These are phyloP conservation scores for Penicillium desertorum DNA, from an alignment of 495 filamentous ascomycete genomes.

Conservation along the genomic window DNA sequence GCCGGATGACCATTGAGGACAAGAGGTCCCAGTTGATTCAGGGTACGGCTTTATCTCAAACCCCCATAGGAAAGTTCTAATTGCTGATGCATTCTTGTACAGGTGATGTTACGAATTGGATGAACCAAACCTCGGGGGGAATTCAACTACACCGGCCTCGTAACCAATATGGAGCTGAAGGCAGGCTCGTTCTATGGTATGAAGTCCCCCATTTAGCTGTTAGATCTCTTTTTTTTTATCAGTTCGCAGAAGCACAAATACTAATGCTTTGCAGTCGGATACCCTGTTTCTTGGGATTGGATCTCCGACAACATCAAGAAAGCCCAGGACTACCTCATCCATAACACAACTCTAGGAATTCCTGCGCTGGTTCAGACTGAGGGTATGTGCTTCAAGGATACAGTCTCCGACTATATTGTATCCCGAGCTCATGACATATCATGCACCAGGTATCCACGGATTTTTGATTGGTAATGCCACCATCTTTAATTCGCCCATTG, in stretches of 20 bases:
- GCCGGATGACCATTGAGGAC: slow-evolving; percentile 68
- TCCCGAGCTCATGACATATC: background rate
- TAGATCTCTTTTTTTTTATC: background rate
- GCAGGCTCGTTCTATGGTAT: slow-evolving; percentile 63
- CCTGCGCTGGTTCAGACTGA: slow-evolving; percentile 70
- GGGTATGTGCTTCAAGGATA: slow-evolving; percentile 29
- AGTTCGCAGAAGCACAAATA: background rate
- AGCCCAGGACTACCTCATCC: slow-evolving; percentile 62
- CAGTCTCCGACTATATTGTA: background rate
- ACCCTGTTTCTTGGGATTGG: slow-evolving; percentile 61
- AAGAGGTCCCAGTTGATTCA: slow-evolving; percentile 67
- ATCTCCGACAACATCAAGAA: slow-evolving; percentile 57
- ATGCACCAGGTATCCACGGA: slow-evolving; percentile 56
- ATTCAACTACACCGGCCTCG: slow-evolving; percentile 64
- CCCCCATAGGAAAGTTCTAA: background rate
- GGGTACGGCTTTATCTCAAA: slow-evolving; percentile 31
- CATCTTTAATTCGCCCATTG: slow-evolving; percentile 74
- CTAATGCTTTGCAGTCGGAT: slow-evolving; percentile 50
- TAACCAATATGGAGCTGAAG: slow-evolving; percentile 60
- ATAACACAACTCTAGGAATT: slow-evolving; percentile 65
- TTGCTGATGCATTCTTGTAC: slow-evolving; percentile 8
- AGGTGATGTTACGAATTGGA: slow-evolving; percentile 70
- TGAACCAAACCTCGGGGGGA: slow-evolving; percentile 56
- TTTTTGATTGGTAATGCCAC: slow-evolving; percentile 69
- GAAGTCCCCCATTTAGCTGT: background rate